These are phyloP conservation scores for Exutisphaerella laricina DNA, from an alignment of 2,329 filamentous ascomycete genomes.

Conservation along the genomic window DNA sequence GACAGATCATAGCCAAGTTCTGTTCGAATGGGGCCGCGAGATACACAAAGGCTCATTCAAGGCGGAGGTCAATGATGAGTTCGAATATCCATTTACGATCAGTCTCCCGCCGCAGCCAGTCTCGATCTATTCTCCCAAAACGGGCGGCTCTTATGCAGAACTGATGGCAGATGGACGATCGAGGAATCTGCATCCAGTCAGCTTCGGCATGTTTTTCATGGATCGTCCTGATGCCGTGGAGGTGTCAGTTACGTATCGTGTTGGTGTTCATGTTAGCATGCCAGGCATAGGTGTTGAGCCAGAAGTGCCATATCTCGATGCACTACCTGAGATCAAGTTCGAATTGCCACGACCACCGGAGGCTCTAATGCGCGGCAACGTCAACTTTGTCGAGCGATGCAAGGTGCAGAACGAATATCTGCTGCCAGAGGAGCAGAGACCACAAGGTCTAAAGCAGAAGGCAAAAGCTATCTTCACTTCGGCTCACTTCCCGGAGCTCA, in stretches of 20 bases:
- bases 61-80: conserved; percentile 11
- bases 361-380: conserved; percentile 4
- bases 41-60: conserved; percentile 18
- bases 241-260: conserved; percentile 11
- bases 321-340: background rate
- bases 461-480: conserved; percentile 21
- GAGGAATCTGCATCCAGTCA: conserved; percentile 6
- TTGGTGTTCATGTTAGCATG: conserved; percentile 13
- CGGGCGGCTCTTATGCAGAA: background rate
- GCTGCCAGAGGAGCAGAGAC: conserved; percentile 18
- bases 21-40: conserved; percentile 9
- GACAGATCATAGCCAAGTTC: conserved; percentile 11
- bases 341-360: conserved; percentile 1
- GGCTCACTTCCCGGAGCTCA: conserved; percentile 18
- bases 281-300: conserved; percentile 19
- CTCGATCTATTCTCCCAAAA: background rate
- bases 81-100: conserved; percentile 11
- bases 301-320: conserved; percentile 2
- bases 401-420: conserved; percentile 21
- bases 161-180: conserved; percentile 1
- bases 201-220: conserved; percentile 12
- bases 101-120: conserved; percentile 9
- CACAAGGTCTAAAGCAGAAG: conserved; percentile 20
- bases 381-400: conserved; percentile 8
- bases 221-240: conserved; percentile 19